Percentiles rank a stretch among this genome's conserved stretches.
Evolutionary conservation across 371 early-diverging fungal genomes (phyloP).

Genomic region (Umbelopsis sp.): DNA sequence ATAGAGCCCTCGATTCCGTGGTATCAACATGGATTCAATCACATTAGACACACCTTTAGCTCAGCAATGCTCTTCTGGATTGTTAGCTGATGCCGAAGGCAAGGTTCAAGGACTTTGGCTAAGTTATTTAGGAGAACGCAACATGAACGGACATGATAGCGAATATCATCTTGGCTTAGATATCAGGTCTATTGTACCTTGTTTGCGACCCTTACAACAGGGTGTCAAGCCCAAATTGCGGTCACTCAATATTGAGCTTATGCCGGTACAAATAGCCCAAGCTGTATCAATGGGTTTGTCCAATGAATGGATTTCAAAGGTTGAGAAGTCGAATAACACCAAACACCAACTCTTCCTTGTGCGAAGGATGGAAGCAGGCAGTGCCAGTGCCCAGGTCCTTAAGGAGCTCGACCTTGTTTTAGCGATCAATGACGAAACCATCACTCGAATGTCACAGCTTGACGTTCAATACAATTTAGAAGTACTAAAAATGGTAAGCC

Average conservation of each 20-base stretch:
- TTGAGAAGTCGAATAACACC: conserved; percentile 74
- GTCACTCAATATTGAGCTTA: conserved; percentile 74
- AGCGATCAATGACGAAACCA: conserved; percentile 68
- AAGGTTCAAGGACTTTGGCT: conserved; percentile 87
- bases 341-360: conserved; percentile 76
- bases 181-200: conserved; percentile 57
- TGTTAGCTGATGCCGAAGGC: conserved; percentile 76
- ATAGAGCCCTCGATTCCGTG: conserved; percentile 82
- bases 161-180: conserved; percentile 81
- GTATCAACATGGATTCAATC: conserved; percentile 82
- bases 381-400: conserved; percentile 65
- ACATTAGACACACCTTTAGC: conserved; percentile 87
- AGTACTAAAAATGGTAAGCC: conserved; percentile 58
- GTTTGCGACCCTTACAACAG: conserved; percentile 51
- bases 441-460: conserved; percentile 73
- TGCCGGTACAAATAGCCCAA: conserved; percentile 76
- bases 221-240: conserved; percentile 53
- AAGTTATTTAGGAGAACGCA: conserved; percentile 79
- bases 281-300: conserved; percentile 80
- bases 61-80: conserved; percentile 83
- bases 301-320: conserved; percentile 72
- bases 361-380: conserved; percentile 69
- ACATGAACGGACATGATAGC: conserved; percentile 66
- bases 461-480: conserved; percentile 64
- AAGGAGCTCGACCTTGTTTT: conserved; percentile 80